Percentiles rank a stretch among this genome's conserved stretches.
These are phyloP conservation scores for Aquilaria yunnanensis DNA, from an alignment of 345 rosid species.

Conservation along the genomic window DNA sequence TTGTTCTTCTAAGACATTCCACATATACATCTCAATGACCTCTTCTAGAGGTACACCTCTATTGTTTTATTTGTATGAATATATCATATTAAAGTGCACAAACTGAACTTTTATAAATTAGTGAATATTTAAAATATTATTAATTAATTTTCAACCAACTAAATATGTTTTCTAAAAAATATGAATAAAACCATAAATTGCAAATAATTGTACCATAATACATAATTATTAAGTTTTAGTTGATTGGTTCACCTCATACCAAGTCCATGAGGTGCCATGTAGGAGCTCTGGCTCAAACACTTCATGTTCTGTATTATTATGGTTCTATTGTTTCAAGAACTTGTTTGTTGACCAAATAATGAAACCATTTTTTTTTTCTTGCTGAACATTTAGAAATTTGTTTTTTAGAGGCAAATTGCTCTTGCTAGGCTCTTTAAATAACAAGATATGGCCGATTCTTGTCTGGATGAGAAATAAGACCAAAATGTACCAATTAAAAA, in stretches of 20 bases:
- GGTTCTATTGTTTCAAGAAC: background rate
- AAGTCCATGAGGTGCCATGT: background rate
- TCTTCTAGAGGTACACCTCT: background rate
- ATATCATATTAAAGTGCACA: conserved; percentile 11
- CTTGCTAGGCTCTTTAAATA: background rate
- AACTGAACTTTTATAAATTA: background rate
- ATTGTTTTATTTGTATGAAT: conserved; percentile 21
- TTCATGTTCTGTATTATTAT: conserved; percentile 9
- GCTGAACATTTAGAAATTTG: background rate
- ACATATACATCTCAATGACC: no score
- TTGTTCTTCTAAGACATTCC: no score
- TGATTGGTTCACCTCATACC: conserved; percentile 1
- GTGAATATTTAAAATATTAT: background rate
- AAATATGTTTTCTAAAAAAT: background rate
- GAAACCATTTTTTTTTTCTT: background rate
- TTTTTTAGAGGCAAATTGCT: conserved; percentile 1
- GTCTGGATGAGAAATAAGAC: background rate
- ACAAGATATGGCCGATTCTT: background rate
- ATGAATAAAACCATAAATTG: background rate
- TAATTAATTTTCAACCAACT: background rate
- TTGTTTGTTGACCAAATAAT: background rate
- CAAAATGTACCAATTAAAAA: background rate
- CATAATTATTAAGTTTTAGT: no score
- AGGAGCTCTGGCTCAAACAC: background rate
- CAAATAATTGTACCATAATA: background rate